phyloP scores from a whole-genome alignment of 257 asterid species.

The Primulina tabacum region DNA sequence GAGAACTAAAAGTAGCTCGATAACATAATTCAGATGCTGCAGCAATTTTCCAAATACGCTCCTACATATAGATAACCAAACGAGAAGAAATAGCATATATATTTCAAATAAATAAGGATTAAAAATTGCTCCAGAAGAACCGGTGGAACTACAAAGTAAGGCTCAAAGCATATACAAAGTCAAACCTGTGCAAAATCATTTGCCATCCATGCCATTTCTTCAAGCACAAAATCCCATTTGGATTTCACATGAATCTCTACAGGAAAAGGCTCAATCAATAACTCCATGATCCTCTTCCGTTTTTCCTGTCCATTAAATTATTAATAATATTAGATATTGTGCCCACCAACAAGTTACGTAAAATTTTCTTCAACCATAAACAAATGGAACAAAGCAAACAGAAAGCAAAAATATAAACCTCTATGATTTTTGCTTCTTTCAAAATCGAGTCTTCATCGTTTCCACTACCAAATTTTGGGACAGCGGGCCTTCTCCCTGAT shows the following conservation, averaged over 20 bases:
- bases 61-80: conserved; percentile 41
- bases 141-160: not conserved
- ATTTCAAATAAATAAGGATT: not conserved
- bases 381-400: conserved; percentile 21
- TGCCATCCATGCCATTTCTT: conserved; percentile 98
- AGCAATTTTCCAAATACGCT: conserved; percentile 82
- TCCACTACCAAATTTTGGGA: conserved; percentile 27
- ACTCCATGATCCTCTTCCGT: conserved; percentile 64
- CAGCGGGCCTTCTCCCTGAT: conserved; percentile 34
- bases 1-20: conserved; percentile 52
- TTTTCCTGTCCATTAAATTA: conserved; percentile 61
- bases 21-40: conserved; percentile 63
- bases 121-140: conserved; percentile 13
- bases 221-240: conserved; percentile 91
- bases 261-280: conserved; percentile 48
- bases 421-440: conserved; percentile 48
- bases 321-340: conserved; percentile 38
- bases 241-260: conserved; percentile 43
- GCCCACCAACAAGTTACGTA: conserved; percentile 14
- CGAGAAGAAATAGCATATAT: conserved; percentile 6
- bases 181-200: conserved; percentile 97
- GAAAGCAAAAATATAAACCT: conserved; percentile 35
- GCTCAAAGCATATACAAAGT: conserved; percentile 3
- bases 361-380: conserved; percentile 26
- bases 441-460: conserved; percentile 42